Base-by-base conservation (phyloP, 208 protist genomes). In the Acanthamoeba healyi region DNA sequence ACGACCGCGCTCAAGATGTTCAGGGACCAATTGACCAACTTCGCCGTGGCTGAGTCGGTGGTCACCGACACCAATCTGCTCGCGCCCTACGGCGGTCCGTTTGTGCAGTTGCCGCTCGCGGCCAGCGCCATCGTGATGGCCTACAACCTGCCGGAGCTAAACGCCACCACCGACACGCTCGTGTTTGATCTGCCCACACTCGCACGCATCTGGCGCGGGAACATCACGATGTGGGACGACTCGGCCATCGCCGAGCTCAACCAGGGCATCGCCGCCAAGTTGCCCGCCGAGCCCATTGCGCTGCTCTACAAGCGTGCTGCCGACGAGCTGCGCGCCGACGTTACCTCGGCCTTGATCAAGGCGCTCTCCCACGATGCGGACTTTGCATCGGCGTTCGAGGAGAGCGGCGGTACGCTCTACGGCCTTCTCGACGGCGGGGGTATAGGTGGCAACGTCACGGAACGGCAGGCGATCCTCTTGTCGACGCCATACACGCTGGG, bases 141-240 rank as follows among this genome's bases (percentile, higher is more conserved):
- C 29, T 67, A 67, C 61, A 32, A 67, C 29, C 61, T 67, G 61
- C 61, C 61, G 0, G 29, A 67, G 29, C 61, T 67, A 7, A 61
- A 61, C 61, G 61, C n/a, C 29, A 36, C 29, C 61, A 67, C 24
- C 61, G 61, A 67, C 61, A 67, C 61, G 61, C 61, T 67, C 61
- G n/a, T 84, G 42, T 84, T 84, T 26, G 74, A 84, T n/a, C n/a
- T 44, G 0, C 12, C 38, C 42, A 84, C 74, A 26, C 36, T 84
- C 26, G n/a, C 74, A 36, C 38, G 44, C 1, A 44, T 84, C 22
- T 84, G 74, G 74, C 42, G 42, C 24, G 34, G 74, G 34, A 22
- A 84, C 44, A 84, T 84, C 74, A 84, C 74, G 26, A 6, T 54
- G 44, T 84, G 74, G 74, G 32, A 84, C 44, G 74, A 84, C 49